phyloP scores from a whole-genome alignment of 2,329 filamentous ascomycete species.

The Didymosphaeria variabile region DNA sequence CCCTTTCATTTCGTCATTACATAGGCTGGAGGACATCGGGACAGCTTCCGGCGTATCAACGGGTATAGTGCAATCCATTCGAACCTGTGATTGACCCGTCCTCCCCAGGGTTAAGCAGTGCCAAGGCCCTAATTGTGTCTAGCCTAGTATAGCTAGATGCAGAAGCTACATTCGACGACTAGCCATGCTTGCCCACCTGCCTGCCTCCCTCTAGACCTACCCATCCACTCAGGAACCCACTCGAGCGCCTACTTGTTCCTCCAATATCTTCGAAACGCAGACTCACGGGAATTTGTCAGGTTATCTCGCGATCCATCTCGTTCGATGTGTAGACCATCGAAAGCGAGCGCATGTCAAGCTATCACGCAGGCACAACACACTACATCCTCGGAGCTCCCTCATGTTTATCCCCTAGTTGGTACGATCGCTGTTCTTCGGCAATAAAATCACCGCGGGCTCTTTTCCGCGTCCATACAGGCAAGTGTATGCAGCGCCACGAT shows the following conservation, averaged over 20 bases:
- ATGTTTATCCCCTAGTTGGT: neutral
- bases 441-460: neutral
- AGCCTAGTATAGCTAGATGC: neutral
- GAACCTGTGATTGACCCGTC: neutral
- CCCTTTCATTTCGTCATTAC: neutral
- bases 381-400: neutral
- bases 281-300: neutral
- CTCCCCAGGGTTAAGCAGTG: constrained; percentile 1
- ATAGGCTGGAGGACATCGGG: neutral
- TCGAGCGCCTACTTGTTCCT: neutral
- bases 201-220: neutral
- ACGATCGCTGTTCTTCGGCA: constrained; percentile 13
- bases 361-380: neutral
- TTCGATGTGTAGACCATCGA: neutral
- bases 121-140: constrained; percentile 8
- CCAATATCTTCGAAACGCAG: constrained; percentile 1
- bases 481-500: constrained; percentile 9
- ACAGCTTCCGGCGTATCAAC: constrained; percentile 6
- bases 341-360: neutral
- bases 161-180: constrained; percentile 19
- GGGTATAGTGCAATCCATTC: constrained; percentile 4
- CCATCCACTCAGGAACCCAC: constrained; percentile 1
- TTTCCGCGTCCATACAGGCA: constrained; percentile 15
- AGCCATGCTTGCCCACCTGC: constrained; percentile 5
- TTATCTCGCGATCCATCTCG: neutral